A percentile compares a stretch with the other conserved stretches of the same genome.
Conservation (phyloP, 2,329 filamentous ascomycete species). For the Triangularia verruculosa region DNA sequence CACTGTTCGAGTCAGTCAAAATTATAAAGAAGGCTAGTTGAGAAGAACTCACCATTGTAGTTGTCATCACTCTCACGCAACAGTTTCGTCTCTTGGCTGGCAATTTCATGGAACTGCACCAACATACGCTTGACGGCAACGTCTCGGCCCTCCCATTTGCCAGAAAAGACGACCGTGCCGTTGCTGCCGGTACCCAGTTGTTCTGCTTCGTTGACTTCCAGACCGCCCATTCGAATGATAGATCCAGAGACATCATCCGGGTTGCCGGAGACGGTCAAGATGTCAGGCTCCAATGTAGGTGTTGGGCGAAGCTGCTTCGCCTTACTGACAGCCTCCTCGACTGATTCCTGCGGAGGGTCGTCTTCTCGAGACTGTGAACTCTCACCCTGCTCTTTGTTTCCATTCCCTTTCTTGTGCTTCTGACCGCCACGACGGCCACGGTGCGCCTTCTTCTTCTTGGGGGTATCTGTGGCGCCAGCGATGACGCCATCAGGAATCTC, state of each 20-base stretch:
- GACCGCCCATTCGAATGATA: conserved; percentile 59
- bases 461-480: conserved; percentile 39
- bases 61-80: conserved; percentile 93
- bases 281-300: conserved; percentile 57
- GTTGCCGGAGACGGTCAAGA: conserved; percentile 56
- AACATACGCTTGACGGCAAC: conserved; percentile 97
- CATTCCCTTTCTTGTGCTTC: conserved; percentile 57
- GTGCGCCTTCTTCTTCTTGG: conserved; percentile 66
- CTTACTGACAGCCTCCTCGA: conserved; percentile 61
- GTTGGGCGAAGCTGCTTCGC: conserved; percentile 55
- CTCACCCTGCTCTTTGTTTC: conserved; percentile 48
- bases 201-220: conserved; percentile 62
- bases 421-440: conserved; percentile 70
- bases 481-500: conserved; percentile 29
- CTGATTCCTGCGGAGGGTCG: conserved; percentile 42
- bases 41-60: conserved; percentile 61
- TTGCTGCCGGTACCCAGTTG: conserved; percentile 81
- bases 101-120: conserved; percentile 92
- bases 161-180: conserved; percentile 92
- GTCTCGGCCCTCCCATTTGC: conserved; percentile 88
- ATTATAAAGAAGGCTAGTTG: background rate
- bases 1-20: conserved; percentile 47
- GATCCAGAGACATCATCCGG: conserved; percentile 59
- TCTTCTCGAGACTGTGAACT: conserved; percentile 50
- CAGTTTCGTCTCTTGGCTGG: conserved; percentile 87